A percentile compares a stretch with the other conserved stretches of the same genome.
phyloP scores from a whole-genome alignment of 345 rosid genomes.

The Trapa incisa region DNA sequence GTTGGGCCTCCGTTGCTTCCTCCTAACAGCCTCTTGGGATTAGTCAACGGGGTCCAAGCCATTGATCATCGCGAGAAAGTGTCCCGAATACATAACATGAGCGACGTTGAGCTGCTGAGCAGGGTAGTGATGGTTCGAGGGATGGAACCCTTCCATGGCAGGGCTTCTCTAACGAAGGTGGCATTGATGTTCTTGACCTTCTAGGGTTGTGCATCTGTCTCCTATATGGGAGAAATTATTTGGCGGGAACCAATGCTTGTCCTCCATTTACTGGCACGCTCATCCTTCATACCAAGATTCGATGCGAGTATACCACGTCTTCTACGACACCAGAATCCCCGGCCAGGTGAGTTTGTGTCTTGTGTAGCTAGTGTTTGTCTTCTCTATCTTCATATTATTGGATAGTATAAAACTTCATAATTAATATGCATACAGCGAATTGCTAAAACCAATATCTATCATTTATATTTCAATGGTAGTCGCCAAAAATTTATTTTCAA shows the following conservation, averaged over 20 bases:
- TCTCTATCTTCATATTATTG: too few relatives aligned
- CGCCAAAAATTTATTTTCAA: too few relatives aligned
- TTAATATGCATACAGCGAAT: too few relatives aligned
- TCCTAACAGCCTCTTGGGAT: background rate
- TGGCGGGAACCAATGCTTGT: constrained; percentile 42
- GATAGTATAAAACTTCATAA: too few relatives aligned
- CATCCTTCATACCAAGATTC: constrained; percentile 41
- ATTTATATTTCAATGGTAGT: too few relatives aligned
- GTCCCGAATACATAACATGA: constrained; percentile 26
- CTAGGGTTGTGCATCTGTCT: constrained; percentile 51
- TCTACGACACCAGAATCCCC: constrained; percentile 52
- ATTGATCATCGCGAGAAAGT: background rate
- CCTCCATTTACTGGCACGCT: constrained; percentile 62
- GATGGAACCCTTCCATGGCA: constrained; percentile 6
- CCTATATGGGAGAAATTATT: constrained; percentile 70
- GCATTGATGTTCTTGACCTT: constrained; percentile 69
- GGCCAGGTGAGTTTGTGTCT: constrained; percentile 41
- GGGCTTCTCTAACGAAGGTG: constrained; percentile 43
- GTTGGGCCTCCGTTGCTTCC: background rate
- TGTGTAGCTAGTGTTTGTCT: background rate
- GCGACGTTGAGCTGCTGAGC: constrained; percentile 44
- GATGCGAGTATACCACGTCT: constrained; percentile 23
- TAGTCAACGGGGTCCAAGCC: too few relatives aligned
- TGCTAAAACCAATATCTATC: too few relatives aligned
- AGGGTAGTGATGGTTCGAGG: constrained; percentile 24